Base-by-base conservation (phyloP, 305 asterid genomes). In the Nicotiana rustica region DNA sequence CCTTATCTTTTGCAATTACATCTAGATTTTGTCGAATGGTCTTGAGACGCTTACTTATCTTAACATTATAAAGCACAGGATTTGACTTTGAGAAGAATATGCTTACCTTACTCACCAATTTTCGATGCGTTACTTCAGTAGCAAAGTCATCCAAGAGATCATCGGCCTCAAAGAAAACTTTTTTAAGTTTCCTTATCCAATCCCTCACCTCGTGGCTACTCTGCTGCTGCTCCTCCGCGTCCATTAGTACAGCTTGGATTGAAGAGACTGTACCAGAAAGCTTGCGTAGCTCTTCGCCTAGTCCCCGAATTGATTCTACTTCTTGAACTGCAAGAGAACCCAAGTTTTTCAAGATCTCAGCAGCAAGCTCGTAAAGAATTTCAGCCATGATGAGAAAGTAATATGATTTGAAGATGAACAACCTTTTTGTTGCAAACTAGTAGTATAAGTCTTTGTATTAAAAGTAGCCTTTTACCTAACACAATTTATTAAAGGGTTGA, bases 1-100 rank as follows among this genome's bases (percentile, higher is more conserved):
- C 59, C 59, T 5, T 70, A 41, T 70, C 36, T 70, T 70, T 41
- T n/a, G 59, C 78, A 70, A 41, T 70, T 70, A 18, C n/a, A 41
- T 70, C 59, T 18, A 41, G 59, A 6, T 41, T 41, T 41, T 41
- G 10, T 18, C 18, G 10, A 70, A 70, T 70, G 59, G 35, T 35
- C 59, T 69, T 69, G 59, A 69, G n/a, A 41, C 35, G 59, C 47
- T 18, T 31, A 70, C 76, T 35, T 18, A 69, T 41, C 59, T 69
- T 69, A 47, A 18, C 10, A 70, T 70, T 70, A 70, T 70, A 25
- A 10, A 25, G 17, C 38, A 64, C 0, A 25, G 9, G 36, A 10
- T 64, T 61, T 10, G 69, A 64, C 29, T 12, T 64, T 64, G 69
- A 64, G 69, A 64, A 64, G 69, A 64, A 64, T 36, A 64, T 64